These are phyloP conservation scores for Globisporangium parvum DNA, from an alignment of 352 stramenopile species.

Conservation along the genomic window DNA sequence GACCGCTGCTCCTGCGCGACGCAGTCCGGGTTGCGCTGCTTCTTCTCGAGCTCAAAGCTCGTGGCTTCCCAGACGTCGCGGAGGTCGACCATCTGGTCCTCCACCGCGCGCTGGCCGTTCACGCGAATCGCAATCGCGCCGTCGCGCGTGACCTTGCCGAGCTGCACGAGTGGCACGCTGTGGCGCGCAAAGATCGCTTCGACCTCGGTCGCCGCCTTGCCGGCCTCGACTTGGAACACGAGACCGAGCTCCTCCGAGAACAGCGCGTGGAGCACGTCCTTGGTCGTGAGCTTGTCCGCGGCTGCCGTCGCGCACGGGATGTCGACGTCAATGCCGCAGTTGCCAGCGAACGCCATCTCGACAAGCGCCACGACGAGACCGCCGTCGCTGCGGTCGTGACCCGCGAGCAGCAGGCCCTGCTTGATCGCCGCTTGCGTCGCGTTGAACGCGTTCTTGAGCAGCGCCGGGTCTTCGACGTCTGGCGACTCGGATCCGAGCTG, in stretches of 20 bases:
- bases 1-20: constrained; percentile 92
- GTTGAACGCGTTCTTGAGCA: constrained; percentile 93
- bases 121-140: constrained; percentile 89
- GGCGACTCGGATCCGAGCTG: constrained; percentile 81
- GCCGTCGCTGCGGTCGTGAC: constrained; percentile 98
- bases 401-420: constrained; percentile 87
- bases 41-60: constrained; percentile 97
- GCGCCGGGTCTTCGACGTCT: constrained; percentile 91
- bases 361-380: constrained; percentile 93
- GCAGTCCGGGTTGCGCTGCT: constrained; percentile 95
- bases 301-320: constrained; percentile 45
- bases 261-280: constrained; percentile 69
- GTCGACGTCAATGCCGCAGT: constrained; percentile 94
- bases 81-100: constrained; percentile 77
- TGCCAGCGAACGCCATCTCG: constrained; percentile 99
- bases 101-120: constrained; percentile 72
- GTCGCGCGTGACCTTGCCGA: constrained; percentile 88
- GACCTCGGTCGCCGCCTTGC: constrained; percentile 47
- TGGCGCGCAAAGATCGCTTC: constrained; percentile 82
- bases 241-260: constrained; percentile 98
- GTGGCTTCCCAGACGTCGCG: constrained; percentile 98
- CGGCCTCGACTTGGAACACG: constrained; percentile 92
- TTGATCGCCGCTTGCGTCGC: constrained; percentile 92
- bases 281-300: constrained; percentile 30
- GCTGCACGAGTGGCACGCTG: constrained; percentile 80